phyloP scores from a whole-genome alignment of 1,284 basidiomycete species.

The Ustilago curta region DNA sequence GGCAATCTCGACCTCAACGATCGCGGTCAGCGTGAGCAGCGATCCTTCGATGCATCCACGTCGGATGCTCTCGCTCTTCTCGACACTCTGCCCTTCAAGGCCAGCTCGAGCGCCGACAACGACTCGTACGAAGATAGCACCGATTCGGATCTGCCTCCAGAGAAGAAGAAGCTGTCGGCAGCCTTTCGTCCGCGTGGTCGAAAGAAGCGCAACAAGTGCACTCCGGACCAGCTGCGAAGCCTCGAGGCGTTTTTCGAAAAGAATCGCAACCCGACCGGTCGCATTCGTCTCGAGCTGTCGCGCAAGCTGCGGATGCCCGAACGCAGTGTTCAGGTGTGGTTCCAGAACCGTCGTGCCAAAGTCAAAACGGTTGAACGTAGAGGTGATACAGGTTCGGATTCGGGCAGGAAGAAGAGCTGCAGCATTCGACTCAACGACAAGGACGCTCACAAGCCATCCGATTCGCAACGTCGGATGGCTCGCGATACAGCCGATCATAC shows the following conservation, averaged over 20 bases:
- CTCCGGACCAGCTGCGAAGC: conserved; percentile 50
- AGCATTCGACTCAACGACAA: conserved; percentile 27
- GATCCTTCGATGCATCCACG: conserved; percentile 9
- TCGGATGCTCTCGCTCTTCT: conserved; percentile 30
- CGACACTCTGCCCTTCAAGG: conserved; percentile 37
- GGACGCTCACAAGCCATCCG: conserved; percentile 9
- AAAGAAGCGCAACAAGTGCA: conserved; percentile 63
- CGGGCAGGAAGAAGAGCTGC: conserved; percentile 30
- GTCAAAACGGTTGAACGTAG: conserved; percentile 51
- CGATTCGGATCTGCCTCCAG: conserved; percentile 47
- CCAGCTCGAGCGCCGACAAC: conserved; percentile 21
- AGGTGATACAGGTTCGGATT: conserved; percentile 26
- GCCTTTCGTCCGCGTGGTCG: conserved; percentile 46
- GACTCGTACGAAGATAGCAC: conserved; percentile 51
- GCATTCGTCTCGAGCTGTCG: conserved; percentile 50
- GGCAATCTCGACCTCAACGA: conserved; percentile 28
- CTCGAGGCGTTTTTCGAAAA: conserved; percentile 58
- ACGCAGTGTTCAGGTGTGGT: conserved; percentile 62
- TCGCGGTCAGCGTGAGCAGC: conserved; percentile 10
- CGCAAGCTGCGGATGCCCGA: conserved; percentile 56
- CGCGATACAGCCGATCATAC: conserved; percentile 15
- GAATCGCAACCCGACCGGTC: conserved; percentile 61
- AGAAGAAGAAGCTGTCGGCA: conserved; percentile 43
- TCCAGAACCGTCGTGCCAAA: conserved; percentile 58
- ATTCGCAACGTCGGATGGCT: not conserved